Evolutionary conservation across 441 rosid genomes (phyloP).

Genomic region (Codiaeum variegatum): DNA sequence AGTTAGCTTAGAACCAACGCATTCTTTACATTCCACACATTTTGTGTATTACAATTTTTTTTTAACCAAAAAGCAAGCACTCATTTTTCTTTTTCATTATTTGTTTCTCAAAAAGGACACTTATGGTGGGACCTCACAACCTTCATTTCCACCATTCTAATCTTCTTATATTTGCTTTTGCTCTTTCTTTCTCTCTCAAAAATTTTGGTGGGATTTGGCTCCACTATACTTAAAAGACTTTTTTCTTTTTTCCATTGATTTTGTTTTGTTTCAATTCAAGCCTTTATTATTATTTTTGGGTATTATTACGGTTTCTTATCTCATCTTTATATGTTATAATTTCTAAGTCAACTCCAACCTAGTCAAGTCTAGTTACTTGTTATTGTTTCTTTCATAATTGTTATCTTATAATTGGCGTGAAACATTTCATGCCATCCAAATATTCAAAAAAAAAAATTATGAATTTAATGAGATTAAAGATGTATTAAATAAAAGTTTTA

Average conservation of each 20-base stretch:
- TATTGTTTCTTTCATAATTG: not conserved
- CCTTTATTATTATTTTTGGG: constrained; percentile 5
- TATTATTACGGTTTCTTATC: constrained; percentile 4
- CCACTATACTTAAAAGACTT: constrained; percentile 23
- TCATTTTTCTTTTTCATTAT: constrained; percentile 23
- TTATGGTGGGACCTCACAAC: no score
- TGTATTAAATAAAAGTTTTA: no score
- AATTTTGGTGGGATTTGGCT: constrained; percentile 32
- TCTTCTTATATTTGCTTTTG: constrained; percentile 27
- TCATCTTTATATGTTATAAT: not conserved
- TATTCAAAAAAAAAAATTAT: no score
- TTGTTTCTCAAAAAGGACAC: no score
- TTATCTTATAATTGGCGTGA: no score
- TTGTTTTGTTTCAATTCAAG: constrained; percentile 17
- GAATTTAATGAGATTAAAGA: no score
- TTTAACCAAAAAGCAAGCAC: constrained; percentile 38
- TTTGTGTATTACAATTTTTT: constrained; percentile 4
- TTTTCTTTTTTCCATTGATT: constrained; percentile 25
- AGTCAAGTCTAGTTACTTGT: not conserved
- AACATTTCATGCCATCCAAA: no score
- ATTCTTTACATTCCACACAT: constrained; percentile 57
- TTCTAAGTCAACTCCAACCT: constrained; percentile 30
- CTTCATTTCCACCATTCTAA: no score
- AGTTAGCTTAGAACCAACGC: constrained; percentile 82
- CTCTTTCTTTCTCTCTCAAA: constrained; percentile 18